phyloP scores from a whole-genome alignment of 352 stramenopile species.

The Phytophthora megakarya region DNA sequence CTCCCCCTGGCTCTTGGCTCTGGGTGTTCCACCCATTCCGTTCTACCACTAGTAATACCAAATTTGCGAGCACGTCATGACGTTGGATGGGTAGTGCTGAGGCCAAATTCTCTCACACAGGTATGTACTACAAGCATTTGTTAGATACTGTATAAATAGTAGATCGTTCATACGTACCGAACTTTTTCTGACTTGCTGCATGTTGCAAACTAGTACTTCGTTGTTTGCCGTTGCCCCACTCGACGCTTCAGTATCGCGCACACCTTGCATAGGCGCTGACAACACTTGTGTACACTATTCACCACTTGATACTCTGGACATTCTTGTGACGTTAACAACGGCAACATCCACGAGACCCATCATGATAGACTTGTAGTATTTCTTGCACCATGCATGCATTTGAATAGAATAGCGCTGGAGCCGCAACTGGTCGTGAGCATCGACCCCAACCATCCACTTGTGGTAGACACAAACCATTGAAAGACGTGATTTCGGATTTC shows the following conservation, averaged over 20 bases:
- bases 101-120: slow-evolving; percentile 2
- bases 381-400: no score
- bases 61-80: slow-evolving; percentile 8
- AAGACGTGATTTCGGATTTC: not conserved
- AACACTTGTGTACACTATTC: slow-evolving; percentile 5
- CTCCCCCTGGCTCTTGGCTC: not conserved
- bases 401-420: no score
- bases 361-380: slow-evolving; percentile 19
- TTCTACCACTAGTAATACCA: slow-evolving; percentile 11
- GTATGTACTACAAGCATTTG: slow-evolving; percentile 1
- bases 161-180: slow-evolving; percentile 1
- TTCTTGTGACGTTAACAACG: not conserved
- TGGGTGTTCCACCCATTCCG: slow-evolving; percentile 6
- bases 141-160: no score
- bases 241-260: slow-evolving; percentile 7
- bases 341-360: no score
- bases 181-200: slow-evolving; percentile 4
- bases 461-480: slow-evolving; percentile 2
- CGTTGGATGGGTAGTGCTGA: slow-evolving; percentile 3
- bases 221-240: slow-evolving; percentile 5
- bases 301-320: slow-evolving; percentile 10
- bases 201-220: slow-evolving; percentile 6
- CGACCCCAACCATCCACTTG: not conserved
- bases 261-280: slow-evolving; percentile 14
- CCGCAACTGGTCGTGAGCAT: no score